phyloP scores from a whole-genome alignment of 2,329 filamentous ascomycete genomes.

The Aspergillus puulaauensis region DNA sequence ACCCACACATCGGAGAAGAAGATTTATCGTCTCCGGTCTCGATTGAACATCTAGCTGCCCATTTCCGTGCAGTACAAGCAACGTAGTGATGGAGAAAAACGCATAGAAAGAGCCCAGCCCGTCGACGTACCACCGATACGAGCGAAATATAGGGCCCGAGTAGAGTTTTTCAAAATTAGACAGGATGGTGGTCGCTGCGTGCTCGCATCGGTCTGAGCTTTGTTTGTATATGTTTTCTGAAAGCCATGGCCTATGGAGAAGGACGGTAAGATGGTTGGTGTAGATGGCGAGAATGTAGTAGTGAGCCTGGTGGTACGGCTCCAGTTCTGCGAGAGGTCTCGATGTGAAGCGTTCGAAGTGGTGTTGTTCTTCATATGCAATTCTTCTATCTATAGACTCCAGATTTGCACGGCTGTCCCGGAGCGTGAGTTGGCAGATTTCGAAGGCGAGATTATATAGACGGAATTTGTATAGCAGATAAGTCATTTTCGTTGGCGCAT shows the following conservation, averaged over 20 bases:
- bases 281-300: slow-evolving; percentile 28
- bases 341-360: slow-evolving; percentile 12
- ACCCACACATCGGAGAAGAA: background rate
- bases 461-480: slow-evolving; percentile 31
- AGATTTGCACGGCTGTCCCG: slow-evolving; percentile 8
- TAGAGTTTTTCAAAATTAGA: slow-evolving; percentile 11
- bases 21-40: background rate
- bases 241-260: slow-evolving; percentile 23
- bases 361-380: slow-evolving; percentile 1
- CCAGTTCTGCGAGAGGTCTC: slow-evolving; percentile 4
- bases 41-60: background rate
- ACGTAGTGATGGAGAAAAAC: slow-evolving; percentile 23
- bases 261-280: slow-evolving; percentile 24
- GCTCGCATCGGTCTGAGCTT: background rate
- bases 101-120: slow-evolving; percentile 27
- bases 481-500: slow-evolving; percentile 28
- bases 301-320: slow-evolving; percentile 25
- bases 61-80: slow-evolving; percentile 8
- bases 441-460: slow-evolving; percentile 25
- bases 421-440: slow-evolving; percentile 20
- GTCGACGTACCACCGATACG: slow-evolving; percentile 26
- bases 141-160: slow-evolving; percentile 10
- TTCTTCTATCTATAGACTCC: slow-evolving; percentile 11
- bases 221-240: background rate
- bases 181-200: background rate